Conservation (phyloP, 441 rosid species). For the Theobroma grandiflorum region DNA sequence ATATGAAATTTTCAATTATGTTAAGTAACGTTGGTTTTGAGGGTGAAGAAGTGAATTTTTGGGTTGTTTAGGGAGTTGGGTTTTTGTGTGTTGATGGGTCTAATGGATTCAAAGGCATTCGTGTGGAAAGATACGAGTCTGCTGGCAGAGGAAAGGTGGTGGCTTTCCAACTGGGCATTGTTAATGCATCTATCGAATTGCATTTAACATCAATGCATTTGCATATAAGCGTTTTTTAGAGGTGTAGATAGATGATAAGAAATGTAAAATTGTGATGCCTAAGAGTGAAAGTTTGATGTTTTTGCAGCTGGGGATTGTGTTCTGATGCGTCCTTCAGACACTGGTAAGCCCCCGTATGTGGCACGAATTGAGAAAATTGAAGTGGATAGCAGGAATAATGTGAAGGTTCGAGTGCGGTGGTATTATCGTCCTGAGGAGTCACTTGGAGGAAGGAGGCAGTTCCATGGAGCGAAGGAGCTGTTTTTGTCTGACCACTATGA, state of each 20-base stretch:
- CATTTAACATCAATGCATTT: neutral
- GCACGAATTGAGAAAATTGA: constrained; percentile 69
- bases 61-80: constrained; percentile 5
- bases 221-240: neutral
- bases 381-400: constrained; percentile 52
- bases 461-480: constrained; percentile 71
- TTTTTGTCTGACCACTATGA: constrained; percentile 67
- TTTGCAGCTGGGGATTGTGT: constrained; percentile 64
- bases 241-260: neutral
- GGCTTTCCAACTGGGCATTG: neutral
- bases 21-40: neutral
- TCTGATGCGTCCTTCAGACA: constrained; percentile 66
- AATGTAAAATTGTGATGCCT: constrained; percentile 15
- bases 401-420: constrained; percentile 63
- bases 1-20: neutral
- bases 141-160: neutral
- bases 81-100: neutral
- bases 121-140: constrained; percentile 12
- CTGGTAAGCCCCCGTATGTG: constrained; percentile 61
- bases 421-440: constrained; percentile 70
- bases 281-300: constrained; percentile 1
- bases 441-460: constrained; percentile 65
- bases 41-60: neutral
- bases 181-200: neutral
- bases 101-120: neutral